Base-by-base conservation (phyloP, 1,284 basidiomycete species). In the Vanrija sp. region DNA sequence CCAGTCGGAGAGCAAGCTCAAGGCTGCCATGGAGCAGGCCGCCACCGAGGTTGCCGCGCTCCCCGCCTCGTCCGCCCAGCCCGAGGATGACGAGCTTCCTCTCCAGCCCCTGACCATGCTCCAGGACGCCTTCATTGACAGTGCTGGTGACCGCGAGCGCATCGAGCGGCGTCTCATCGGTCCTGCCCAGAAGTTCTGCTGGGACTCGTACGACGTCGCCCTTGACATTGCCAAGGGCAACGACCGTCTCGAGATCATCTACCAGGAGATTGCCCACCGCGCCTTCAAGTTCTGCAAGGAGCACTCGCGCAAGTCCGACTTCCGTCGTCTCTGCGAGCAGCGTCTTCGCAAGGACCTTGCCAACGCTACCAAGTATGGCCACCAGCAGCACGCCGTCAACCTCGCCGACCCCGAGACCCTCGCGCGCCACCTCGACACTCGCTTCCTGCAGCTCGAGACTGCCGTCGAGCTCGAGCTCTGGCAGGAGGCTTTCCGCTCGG, bases 401-500 rank as follows among this genome's bases (percentile, higher is more conserved):
- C 86, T 99, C 46, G 86, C 89, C 58, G 96, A 99, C 75, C 84
- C 94, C 29, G 96, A 98, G 67, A 97, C 89, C 19, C 87, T 99
- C 45, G 90, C 96, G 73, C 92, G 92, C 66, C 91, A 98, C 78
- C 87, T 99, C 59, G 96, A 98, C 76, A 98, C 93, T 18, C 91
- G 96, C 57, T 98, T 98, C 75, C 89, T 92, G 38, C 95, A 98
- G 80, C 86, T 99, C 63, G 93, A 95, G 73, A 89, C 91, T n/a
- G 94, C 94, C 8, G 94, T 98, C 62, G 92, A 98, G 77, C 87
- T 99, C 62, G 96, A 99, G 79, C 83, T 98, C 47, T 99, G 95
- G 96, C 95, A 98, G 74, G 95, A 98, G 76, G 95, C 93, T 5
- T 99, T 98, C 85, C 89, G 96, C 58, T 93, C 91, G 45, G 91